Percentiles rank a stretch among this genome's conserved stretches.
These are phyloP conservation scores for Quercus engelmannii DNA, from an alignment of 306 rosid species.

Conservation along the genomic window DNA sequence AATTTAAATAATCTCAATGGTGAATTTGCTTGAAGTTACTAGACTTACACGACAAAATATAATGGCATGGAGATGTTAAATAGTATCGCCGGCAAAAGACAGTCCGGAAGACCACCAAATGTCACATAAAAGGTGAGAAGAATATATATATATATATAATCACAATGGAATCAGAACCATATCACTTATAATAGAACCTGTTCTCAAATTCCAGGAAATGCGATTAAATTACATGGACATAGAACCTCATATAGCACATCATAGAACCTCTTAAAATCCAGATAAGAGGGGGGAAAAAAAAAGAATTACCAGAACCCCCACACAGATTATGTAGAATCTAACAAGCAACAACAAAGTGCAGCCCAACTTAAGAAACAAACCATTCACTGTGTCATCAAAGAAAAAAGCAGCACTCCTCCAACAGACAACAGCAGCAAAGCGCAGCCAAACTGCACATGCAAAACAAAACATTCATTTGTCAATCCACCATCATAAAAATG, in stretches of 20 bases:
- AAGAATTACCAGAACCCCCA: conserved; percentile 17
- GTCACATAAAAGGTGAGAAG: background rate
- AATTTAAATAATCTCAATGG: background rate
- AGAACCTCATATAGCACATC: conserved; percentile 7
- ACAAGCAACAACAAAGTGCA: conserved; percentile 26
- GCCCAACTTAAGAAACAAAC: conserved; percentile 22
- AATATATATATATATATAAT: background rate
- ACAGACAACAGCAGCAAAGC: conserved; percentile 81
- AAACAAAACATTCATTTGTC: conserved; percentile 8
- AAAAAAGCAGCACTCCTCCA: conserved; percentile 73
- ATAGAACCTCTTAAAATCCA: conserved; percentile 22
- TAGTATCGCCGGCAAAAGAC: background rate
- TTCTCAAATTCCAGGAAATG: conserved; percentile 18
- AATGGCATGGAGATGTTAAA: background rate
- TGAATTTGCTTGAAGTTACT: background rate
- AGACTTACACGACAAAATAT: background rate
- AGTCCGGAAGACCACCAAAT: background rate
- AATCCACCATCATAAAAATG: background rate
- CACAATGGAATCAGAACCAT: conserved; percentile 4
- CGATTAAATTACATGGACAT: background rate
- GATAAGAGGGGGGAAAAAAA: background rate
- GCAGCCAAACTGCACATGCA: conserved; percentile 65
- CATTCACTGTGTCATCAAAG: conserved; percentile 25
- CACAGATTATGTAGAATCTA: conserved; percentile 19
- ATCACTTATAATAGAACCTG: conserved; percentile 1